Percentiles rank a stretch among this genome's conserved stretches.
These are phyloP conservation scores for Cyclotella distinguenda DNA, from an alignment of 108 stramenopile species.

Conservation along the genomic window DNA sequence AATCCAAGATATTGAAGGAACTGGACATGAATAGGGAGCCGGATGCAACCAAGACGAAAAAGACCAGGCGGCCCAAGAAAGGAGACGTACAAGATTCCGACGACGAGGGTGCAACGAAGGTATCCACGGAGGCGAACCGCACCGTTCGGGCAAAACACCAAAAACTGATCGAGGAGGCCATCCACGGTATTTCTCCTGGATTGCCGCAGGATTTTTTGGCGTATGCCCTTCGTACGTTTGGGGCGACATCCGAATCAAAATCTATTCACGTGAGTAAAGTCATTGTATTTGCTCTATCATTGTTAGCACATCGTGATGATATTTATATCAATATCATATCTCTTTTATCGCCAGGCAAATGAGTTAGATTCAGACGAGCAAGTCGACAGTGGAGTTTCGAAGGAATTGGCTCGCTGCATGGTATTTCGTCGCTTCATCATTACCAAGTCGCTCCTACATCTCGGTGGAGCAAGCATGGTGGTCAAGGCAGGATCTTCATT, in stretches of 20 bases:
- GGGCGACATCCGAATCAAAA: conserved; percentile 6
- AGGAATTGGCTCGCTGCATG: conserved; percentile 20
- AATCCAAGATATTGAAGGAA: conserved; percentile 41
- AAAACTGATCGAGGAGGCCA: conserved; percentile 25
- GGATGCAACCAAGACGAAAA: conserved; percentile 16
- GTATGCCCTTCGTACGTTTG: conserved; percentile 17
- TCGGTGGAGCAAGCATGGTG: conserved; percentile 10
- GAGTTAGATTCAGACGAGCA: conserved; percentile 5
- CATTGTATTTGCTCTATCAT: not conserved
- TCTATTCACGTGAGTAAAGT: conserved; percentile 10
- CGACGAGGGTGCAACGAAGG: not conserved
- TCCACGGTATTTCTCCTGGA: conserved; percentile 17
- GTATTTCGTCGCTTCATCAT: conserved; percentile 36
- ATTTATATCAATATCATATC: not conserved
- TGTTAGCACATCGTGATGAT: not conserved
- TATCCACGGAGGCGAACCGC: conserved; percentile 24
- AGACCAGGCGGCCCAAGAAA: conserved; percentile 6
- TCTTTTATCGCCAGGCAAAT: not conserved
- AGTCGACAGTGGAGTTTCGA: not conserved
- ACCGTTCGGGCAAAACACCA: conserved; percentile 17
- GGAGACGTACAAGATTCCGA: not conserved
- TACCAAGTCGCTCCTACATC: conserved; percentile 26
- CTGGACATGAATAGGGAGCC: conserved; percentile 14
- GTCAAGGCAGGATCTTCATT: conserved; percentile 26
- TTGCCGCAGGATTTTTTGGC: conserved; percentile 29